These are phyloP conservation scores for Penicillium riverlandense DNA, from an alignment of 495 filamentous ascomycete species.

Conservation along the genomic window DNA sequence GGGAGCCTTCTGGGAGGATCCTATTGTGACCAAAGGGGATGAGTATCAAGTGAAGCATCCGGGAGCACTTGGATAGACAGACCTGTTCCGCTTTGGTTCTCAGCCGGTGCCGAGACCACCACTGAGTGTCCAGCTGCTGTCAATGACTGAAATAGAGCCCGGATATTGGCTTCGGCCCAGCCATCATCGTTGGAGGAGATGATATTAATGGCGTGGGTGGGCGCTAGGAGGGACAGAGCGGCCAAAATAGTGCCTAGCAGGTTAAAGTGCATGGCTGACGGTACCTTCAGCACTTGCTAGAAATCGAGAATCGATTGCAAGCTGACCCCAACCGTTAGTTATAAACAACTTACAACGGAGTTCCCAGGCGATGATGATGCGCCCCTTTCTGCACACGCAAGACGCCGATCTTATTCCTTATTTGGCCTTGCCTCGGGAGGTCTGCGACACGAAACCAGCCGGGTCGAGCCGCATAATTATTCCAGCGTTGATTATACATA, in stretches of 20 bases:
- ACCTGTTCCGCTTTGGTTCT: conserved; percentile 59
- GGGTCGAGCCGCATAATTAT: no score
- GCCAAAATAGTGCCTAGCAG: conserved; percentile 1
- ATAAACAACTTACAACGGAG: no score
- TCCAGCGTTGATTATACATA: no score
- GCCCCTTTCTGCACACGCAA: no score
- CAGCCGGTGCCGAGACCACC: conserved; percentile 56
- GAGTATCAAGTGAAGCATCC: not conserved
- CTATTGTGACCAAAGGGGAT: conserved; percentile 15
- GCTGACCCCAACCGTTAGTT: no score
- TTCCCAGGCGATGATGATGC: no score
- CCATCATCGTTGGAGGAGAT: conserved; percentile 66
- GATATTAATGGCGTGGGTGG: conserved; percentile 41
- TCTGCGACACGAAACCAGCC: no score
- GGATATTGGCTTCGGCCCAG: conserved; percentile 62
- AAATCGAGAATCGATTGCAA: no score
- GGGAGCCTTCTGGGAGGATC: conserved; percentile 46
- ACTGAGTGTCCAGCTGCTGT: conserved; percentile 47
- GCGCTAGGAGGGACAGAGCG: conserved; percentile 1
- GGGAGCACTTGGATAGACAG: conserved; percentile 2
- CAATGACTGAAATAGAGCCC: conserved; percentile 47
- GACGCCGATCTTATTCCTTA: no score
- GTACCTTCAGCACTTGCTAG: no score
- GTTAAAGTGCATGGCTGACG: conserved; percentile 6
- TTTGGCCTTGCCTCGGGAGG: no score